A percentile compares a stretch with the other conserved stretches of the same genome.
Evolutionary conservation across 2,329 filamentous ascomycete genomes (phyloP).

Genomic region (Fusarium sp.): DNA sequence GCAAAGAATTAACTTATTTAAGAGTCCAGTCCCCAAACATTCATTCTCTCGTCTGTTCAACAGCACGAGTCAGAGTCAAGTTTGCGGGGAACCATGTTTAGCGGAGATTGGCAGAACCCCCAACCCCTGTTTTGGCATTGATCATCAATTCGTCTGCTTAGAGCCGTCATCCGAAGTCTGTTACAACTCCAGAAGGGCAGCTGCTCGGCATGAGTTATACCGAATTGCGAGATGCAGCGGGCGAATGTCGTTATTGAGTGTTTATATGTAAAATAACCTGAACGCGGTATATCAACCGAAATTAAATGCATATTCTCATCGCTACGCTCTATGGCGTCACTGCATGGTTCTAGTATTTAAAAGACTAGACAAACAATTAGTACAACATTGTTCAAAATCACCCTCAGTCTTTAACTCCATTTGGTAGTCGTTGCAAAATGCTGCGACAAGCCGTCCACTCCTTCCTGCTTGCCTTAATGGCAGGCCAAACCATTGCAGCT

Average conservation of each 20-base stretch:
- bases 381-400: not conserved
- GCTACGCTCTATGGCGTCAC: constrained; percentile 30
- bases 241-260: constrained; percentile 2
- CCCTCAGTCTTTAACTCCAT: not conserved
- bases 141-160: not conserved
- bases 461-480: constrained; percentile 26
- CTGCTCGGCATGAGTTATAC: constrained; percentile 8
- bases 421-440: constrained; percentile 34
- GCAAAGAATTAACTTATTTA: not conserved
- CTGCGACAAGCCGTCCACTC: constrained; percentile 39
- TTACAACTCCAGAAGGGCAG: not conserved
- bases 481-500: constrained; percentile 23
- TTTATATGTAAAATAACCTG: not conserved
- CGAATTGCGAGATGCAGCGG: constrained; percentile 27
- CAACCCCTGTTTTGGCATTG: not conserved
- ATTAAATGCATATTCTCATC: constrained; percentile 36
- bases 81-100: not conserved
- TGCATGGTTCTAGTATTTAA: constrained; percentile 21
- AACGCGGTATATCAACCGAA: constrained; percentile 33
- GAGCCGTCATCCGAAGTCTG: not conserved
- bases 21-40: not conserved
- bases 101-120: not conserved
- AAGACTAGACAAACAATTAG: constrained; percentile 11
- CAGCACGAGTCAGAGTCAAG: not conserved
- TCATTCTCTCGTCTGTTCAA: not conserved